A percentile compares a stretch with the other conserved stretches of the same genome.
phyloP scores from a whole-genome alignment of 768 basidiomycete genomes.

The Imleria badia region DNA sequence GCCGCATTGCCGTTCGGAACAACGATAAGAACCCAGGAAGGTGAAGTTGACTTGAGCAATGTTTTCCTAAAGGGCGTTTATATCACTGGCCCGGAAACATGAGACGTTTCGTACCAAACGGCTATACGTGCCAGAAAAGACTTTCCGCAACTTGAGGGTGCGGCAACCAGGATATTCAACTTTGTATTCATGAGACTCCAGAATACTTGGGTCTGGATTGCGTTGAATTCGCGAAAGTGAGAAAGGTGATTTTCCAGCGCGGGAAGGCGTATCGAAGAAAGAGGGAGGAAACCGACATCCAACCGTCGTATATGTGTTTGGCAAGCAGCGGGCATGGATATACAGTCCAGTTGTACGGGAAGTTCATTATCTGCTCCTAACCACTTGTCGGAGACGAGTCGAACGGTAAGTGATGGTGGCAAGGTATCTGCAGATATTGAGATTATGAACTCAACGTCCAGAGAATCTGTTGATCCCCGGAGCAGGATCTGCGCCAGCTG shows the following conservation, averaged over 20 bases:
- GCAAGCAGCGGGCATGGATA: slow-evolving; percentile 73
- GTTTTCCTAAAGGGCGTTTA: slow-evolving; percentile 49
- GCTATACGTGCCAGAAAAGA: slow-evolving; percentile 68
- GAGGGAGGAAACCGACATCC: slow-evolving; percentile 72
- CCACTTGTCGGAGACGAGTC: slow-evolving; percentile 90
- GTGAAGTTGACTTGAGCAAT: slow-evolving; percentile 37
- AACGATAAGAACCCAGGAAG: slow-evolving; percentile 64
- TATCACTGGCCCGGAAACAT: slow-evolving; percentile 5
- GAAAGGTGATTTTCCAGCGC: slow-evolving; percentile 44
- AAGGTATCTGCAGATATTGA: slow-evolving; percentile 59
- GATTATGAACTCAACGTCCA: slow-evolving; percentile 79
- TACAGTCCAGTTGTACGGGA: slow-evolving; percentile 56
- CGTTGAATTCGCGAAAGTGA: slow-evolving; percentile 63
- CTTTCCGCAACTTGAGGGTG: slow-evolving; percentile 82
- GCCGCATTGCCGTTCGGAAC: slow-evolving; percentile 58
- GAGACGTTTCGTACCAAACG: slow-evolving; percentile 59
- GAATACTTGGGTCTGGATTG: slow-evolving; percentile 85
- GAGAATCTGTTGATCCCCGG: slow-evolving; percentile 55
- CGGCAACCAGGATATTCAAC: slow-evolving; percentile 69
- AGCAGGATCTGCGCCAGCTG: slow-evolving; percentile 76
- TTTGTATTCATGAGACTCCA: slow-evolving; percentile 76
- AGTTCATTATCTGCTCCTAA: slow-evolving; percentile 84
- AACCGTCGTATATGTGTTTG: slow-evolving; percentile 60
- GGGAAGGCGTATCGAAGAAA: slow-evolving; percentile 48
- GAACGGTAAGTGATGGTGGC: slow-evolving; percentile 68